Conservation (phyloP, 495 filamentous ascomycete genomes). For the Sporormia fimetaria region DNA sequence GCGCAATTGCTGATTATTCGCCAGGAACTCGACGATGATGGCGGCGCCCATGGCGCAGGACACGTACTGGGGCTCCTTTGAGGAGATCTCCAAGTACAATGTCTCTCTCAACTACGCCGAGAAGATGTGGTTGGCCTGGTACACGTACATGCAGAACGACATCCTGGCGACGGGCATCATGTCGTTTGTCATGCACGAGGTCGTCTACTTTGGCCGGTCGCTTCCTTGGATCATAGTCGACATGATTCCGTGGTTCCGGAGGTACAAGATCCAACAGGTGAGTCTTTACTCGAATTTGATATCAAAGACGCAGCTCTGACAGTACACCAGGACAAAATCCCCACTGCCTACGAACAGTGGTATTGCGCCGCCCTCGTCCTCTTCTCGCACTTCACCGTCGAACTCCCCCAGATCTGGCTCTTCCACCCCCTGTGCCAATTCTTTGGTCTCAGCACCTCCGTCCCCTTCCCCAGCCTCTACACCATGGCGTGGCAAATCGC, state of each 20-base stretch:
- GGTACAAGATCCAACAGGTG: constrained; percentile 88
- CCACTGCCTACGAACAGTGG: constrained; percentile 84
- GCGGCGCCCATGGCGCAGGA: constrained; percentile 18
- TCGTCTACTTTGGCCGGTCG: constrained; percentile 86
- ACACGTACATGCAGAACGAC: constrained; percentile 98
- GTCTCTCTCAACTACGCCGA: constrained; percentile 75
- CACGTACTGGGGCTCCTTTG: constrained; percentile 65
- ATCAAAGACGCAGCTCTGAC: neutral
- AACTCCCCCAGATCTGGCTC: constrained; percentile 96
- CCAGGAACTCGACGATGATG: constrained; percentile 20
- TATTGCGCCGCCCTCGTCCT: constrained; percentile 85
- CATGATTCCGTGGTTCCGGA: constrained; percentile 70
- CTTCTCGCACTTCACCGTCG: constrained; percentile 88
- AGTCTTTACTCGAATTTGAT: constrained; percentile 24
- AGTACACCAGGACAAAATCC: constrained; percentile 62
- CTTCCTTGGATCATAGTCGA: constrained; percentile 93
- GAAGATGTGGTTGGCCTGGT: constrained; percentile 87
- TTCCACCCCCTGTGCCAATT: constrained; percentile 97
- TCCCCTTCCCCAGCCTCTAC: constrained; percentile 75
- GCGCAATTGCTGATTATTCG: neutral
- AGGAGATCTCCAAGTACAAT: constrained; percentile 79
- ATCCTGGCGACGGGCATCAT: constrained; percentile 89
- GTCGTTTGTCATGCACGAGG: constrained; percentile 91
- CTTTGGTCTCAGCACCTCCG: constrained; percentile 75
- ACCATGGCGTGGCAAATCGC: constrained; percentile 88